Evolutionary conservation across 257 asterid species (phyloP).

Genomic region (Nicotiana paniculata): DNA sequence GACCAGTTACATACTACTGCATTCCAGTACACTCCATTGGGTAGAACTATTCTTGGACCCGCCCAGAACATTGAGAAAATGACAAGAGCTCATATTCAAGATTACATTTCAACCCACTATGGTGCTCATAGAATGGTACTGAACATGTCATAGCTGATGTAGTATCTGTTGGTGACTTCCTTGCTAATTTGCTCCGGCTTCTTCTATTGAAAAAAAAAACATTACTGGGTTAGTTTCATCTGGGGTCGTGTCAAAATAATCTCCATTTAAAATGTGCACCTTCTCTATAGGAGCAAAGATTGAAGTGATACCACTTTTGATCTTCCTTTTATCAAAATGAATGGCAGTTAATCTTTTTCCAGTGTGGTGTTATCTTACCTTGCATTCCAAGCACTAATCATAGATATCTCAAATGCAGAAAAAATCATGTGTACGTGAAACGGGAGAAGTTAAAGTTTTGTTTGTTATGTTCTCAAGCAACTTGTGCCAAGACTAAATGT

Average conservation of each 20-base stretch:
- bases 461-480: neutral
- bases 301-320: neutral
- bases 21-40: conserved; percentile 76
- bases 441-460: neutral
- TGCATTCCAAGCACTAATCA: neutral
- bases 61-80: conserved; percentile 59
- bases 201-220: neutral
- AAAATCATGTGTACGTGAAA: neutral
- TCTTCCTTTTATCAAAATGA: neutral
- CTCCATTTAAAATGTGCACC: neutral
- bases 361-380: neutral
- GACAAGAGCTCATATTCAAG: conserved; percentile 39
- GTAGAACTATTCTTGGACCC: conserved; percentile 85
- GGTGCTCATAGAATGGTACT: conserved; percentile 72
- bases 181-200: neutral
- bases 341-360: neutral
- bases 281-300: neutral
- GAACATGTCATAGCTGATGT: neutral
- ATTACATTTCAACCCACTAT: conserved; percentile 67
- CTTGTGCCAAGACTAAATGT: neutral
- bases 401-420: neutral
- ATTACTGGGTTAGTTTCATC: neutral
- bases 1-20: conserved; percentile 94
- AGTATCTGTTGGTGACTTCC: neutral
- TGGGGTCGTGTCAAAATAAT: neutral